Evolutionary conservation across 2,329 filamentous ascomycete genomes (phyloP).

Genomic region (Leptographium lundbergii): DNA sequence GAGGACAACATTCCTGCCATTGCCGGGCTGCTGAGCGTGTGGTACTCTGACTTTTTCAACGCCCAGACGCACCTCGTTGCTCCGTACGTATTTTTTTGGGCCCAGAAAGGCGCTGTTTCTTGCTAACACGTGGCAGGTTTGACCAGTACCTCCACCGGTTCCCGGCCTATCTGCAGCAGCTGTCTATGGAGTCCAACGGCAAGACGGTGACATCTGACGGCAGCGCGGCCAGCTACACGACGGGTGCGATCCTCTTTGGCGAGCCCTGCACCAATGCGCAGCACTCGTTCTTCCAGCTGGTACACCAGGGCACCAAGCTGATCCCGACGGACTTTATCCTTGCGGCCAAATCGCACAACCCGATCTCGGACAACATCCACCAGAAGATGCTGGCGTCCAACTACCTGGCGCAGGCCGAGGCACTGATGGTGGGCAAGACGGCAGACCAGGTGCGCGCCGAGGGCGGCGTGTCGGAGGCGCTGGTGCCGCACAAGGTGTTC

Average conservation of each 20-base stretch:
- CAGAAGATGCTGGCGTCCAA: constrained; percentile 93
- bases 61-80: constrained; percentile 95
- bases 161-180: constrained; percentile 95
- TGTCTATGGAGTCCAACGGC: constrained; percentile 99
- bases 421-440: constrained; percentile 83
- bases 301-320: constrained; percentile 98
- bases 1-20: constrained; percentile 92
- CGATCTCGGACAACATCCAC: constrained; percentile 81
- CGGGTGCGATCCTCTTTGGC: constrained; percentile 88
- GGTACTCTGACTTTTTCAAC: constrained; percentile 98
- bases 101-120: not conserved
- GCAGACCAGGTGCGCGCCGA: constrained; percentile 68
- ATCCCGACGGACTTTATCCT: constrained; percentile 98
- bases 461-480: constrained; percentile 50
- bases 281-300: constrained; percentile 99
- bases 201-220: constrained; percentile 89
- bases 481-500: constrained; percentile 99
- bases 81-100: constrained; percentile 48
- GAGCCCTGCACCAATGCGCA: constrained; percentile 98
- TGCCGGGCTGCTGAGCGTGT: constrained; percentile 87
- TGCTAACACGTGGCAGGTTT: constrained; percentile 43
- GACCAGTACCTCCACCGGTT: constrained; percentile 99
- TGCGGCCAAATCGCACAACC: constrained; percentile 93
- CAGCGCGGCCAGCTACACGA: constrained; percentile 92
- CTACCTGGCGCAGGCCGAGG: constrained; percentile 82